phyloP scores from a whole-genome alignment of 345 rosid genomes.

The Hibiscus mutabilis region DNA sequence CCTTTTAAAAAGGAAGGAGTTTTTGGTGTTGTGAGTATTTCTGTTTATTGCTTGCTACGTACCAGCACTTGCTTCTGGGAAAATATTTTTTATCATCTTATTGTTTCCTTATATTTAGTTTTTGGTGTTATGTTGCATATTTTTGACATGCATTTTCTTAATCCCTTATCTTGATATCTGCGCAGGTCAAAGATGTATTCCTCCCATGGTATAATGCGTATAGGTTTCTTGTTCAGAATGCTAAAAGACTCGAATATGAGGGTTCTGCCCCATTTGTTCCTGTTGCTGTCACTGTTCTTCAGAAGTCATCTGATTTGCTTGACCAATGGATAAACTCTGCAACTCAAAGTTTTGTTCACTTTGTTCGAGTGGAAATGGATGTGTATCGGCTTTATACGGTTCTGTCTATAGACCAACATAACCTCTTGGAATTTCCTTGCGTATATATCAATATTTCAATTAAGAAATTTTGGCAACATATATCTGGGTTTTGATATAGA shows the following conservation, averaged over 20 bases:
- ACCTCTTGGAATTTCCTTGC: not conserved
- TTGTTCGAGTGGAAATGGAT: slow-evolving; percentile 87
- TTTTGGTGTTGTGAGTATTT: slow-evolving; percentile 77
- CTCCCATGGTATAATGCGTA: slow-evolving; percentile 99
- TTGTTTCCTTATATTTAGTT: not conserved
- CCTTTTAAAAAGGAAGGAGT: slow-evolving; percentile 96
- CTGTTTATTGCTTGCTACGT: not conserved
- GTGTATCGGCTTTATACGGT: slow-evolving; percentile 95
- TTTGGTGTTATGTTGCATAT: slow-evolving; percentile 16
- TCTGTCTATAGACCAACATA: slow-evolving; percentile 6
- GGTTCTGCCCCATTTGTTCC: slow-evolving; percentile 74
- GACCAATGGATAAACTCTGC: slow-evolving; percentile 99
- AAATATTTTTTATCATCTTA: not conserved
- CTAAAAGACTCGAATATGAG: slow-evolving; percentile 91
- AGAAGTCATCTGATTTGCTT: slow-evolving; percentile 71
- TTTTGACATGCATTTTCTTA: not conserved
- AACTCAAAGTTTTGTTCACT: slow-evolving; percentile 94
- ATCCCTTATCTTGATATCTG: slow-evolving; percentile 11
- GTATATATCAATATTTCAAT: not conserved
- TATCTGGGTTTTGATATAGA: slow-evolving; percentile 35
- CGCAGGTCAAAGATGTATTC: slow-evolving; percentile 96
- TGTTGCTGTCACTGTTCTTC: slow-evolving; percentile 46
- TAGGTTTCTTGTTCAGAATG: slow-evolving; percentile 96
- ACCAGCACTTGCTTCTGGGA: slow-evolving; percentile 2
- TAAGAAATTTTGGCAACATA: not conserved